Evolutionary conservation across 2,329 filamentous ascomycete genomes (phyloP), one percentile per base, ranked within the genome.

Genomic region (Curvularia eragrostidis): DNA sequence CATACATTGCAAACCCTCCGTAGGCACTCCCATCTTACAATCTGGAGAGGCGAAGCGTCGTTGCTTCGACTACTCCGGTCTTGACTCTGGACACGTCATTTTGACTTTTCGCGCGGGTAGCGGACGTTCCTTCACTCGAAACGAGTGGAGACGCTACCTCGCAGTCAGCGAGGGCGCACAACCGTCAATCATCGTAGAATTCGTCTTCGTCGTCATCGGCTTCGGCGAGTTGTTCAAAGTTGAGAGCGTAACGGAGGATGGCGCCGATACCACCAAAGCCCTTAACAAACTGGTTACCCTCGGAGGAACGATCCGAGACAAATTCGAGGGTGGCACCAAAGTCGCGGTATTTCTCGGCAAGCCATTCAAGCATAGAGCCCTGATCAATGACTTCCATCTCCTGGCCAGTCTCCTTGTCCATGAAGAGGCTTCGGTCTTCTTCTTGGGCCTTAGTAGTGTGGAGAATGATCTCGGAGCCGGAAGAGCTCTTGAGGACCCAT

Each of bases 261-360:
- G 94, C 94, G 68, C 95, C 95, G 71, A 99, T 97, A 75, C 95
- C 95, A 89, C 95, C 95, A 76, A 99, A 99, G 64, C 95, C 95
- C 84, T 97, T 98, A 74, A 99, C 95, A 81, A 99, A 99, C 84
- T 99, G 95, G 82, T 99, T 99, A 77, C 95, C 95, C 82, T 99
- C 95, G 61, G 91, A 96, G 60, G 94, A 98, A 66, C 93, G 90
- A 78, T 99, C 96, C 48, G 95, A 97, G 65, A 99, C 95, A 70
- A 99, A 99, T 79, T 99, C 95, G 42, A 99, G 87, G 30, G 88
- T 90, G 52, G 95, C 93, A 81, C 95, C 95, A 75, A 97, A 99
- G 77, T 98, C 92, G 80, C 95, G 96, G 85, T 98, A 98, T 78
- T 95, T 91, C 79, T 99, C 95, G 8, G 95, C 95, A 64, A 99